Percentiles rank a stretch among this genome's conserved stretches.
Conservation (phyloP, 2,329 filamentous ascomycete species). For the Exophiala sp. region DNA sequence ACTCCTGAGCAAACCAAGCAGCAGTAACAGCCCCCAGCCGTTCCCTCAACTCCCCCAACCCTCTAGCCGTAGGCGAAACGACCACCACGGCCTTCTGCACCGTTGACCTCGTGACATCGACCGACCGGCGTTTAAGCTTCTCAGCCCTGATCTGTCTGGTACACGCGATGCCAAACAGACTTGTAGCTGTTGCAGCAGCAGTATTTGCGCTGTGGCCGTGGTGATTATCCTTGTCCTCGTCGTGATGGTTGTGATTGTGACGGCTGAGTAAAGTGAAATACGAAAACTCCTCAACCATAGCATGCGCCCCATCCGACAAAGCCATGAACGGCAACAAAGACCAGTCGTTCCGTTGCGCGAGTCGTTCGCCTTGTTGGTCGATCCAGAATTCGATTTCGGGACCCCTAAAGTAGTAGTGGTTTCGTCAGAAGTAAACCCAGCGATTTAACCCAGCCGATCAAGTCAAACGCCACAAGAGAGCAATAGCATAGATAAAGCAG, state of each 20-base stretch:
- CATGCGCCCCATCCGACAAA: slow-evolving; percentile 88
- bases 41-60: slow-evolving; percentile 85
- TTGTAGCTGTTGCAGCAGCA: slow-evolving; percentile 51
- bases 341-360: slow-evolving; percentile 82
- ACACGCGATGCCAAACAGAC: slow-evolving; percentile 92
- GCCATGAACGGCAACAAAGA: slow-evolving; percentile 92
- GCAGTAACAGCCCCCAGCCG: slow-evolving; percentile 83
- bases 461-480: no score
- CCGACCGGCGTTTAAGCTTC: slow-evolving; percentile 67
- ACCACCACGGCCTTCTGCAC: slow-evolving; percentile 98
- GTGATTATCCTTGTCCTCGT: background rate
- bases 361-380: slow-evolving; percentile 70
- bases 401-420: slow-evolving; percentile 45
- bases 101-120: slow-evolving; percentile 92
- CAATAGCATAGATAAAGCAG: no score
- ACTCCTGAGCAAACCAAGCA: slow-evolving; percentile 91
- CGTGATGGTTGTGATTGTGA: background rate
- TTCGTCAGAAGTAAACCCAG: background rate
- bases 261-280: slow-evolving; percentile 82
- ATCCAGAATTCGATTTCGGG: slow-evolving; percentile 94
- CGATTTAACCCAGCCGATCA: background rate
- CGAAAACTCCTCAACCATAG: slow-evolving; percentile 93
- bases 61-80: slow-evolving; percentile 82
- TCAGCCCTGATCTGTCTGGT: slow-evolving; percentile 83
- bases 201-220: background rate